A percentile compares a stretch with the other conserved stretches of the same genome.
Evolutionary conservation across 225 moss, liverwort and hornwort species (phyloP).

Genomic region (Marchantia polymorpha): DNA sequence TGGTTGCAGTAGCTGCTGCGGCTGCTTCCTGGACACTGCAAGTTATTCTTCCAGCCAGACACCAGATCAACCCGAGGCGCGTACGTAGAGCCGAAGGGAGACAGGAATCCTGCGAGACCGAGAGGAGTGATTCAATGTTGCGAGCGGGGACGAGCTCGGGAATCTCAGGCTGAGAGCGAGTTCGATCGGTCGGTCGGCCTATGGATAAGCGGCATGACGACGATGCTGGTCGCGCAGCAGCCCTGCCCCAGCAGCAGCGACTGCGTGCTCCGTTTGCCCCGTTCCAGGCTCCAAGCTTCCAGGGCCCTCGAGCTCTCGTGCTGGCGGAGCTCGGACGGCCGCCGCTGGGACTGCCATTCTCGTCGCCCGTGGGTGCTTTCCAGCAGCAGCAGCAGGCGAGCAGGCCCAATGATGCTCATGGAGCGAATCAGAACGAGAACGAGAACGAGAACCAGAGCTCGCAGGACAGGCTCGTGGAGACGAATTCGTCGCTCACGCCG

Average conservation of each 20-base stretch:
- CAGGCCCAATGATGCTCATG: background rate
- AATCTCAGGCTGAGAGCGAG: background rate
- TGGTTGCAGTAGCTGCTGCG: background rate
- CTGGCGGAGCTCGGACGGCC: background rate
- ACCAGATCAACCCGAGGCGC: background rate
- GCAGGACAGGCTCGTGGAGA: background rate
- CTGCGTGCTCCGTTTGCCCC: background rate
- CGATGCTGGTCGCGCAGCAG: background rate
- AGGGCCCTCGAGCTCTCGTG: background rate
- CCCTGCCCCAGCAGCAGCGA: too few species aligned
- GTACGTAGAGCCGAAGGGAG: background rate
- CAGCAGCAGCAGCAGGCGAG: too few species aligned
- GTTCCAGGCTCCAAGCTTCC: background rate
- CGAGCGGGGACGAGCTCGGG: background rate
- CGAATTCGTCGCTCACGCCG: slow-evolving; percentile 1
- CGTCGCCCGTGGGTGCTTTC: background rate
- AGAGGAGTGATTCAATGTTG: background rate
- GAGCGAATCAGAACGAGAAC: background rate
- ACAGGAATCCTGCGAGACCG: background rate
- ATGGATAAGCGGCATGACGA: background rate
- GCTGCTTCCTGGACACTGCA: background rate
- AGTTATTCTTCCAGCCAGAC: background rate
- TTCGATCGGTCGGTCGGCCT: background rate
- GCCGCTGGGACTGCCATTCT: background rate
- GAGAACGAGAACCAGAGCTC: background rate